Evolutionary conservation across 1,284 basidiomycete genomes (phyloP), one percentile per base, ranked within the genome.

Genomic region (Singerocomus inundabilis): DNA sequence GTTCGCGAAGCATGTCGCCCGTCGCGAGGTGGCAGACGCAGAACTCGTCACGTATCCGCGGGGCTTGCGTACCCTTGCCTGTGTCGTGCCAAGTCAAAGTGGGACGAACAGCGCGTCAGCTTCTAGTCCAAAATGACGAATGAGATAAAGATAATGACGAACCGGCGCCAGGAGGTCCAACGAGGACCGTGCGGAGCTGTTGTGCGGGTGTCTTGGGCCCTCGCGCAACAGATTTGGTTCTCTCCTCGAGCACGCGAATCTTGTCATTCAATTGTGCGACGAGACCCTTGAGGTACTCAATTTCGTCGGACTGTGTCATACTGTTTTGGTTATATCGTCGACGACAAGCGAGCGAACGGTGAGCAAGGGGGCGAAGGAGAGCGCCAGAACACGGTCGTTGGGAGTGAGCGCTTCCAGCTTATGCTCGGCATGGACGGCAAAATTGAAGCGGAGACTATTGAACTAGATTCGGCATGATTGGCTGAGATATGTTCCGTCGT

Each of bases 21-120:
- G 96, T 99, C 29, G 96, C 95, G 59, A 99, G 79, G 75, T 99
- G 96, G 79, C 96, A 99, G 46, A 99, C 85, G 69, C 92, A 93
- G 80, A 90, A 99, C 68, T 91, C 83, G 57, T 94, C 87, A 46
- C 88, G 83, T 72, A 99, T 96, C 70, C 82, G 84, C 24, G 97
- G 96, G 2, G 94, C 96, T 72, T 99, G 96, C 2, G 96, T 99
- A 41, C 96, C 96, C 80, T 99, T 99, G 60, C 93, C 93, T 96
- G 32, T n/a, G 25, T 11, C 13, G 32, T 12, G 5, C 1, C n/a
- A 16, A 30, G 36, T 11, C 21, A 16, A 29, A 15, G 26, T 18
- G 15, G 3, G 5, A 45, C 26, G 12, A 11, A 10, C 3, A 18
- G 49, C 31, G 32, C 44, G 49, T 59, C 24, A 57, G 45, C 30